These are phyloP conservation scores for Neurospora sublineolata DNA, from an alignment of 495 filamentous ascomycete genomes.

Conservation along the genomic window DNA sequence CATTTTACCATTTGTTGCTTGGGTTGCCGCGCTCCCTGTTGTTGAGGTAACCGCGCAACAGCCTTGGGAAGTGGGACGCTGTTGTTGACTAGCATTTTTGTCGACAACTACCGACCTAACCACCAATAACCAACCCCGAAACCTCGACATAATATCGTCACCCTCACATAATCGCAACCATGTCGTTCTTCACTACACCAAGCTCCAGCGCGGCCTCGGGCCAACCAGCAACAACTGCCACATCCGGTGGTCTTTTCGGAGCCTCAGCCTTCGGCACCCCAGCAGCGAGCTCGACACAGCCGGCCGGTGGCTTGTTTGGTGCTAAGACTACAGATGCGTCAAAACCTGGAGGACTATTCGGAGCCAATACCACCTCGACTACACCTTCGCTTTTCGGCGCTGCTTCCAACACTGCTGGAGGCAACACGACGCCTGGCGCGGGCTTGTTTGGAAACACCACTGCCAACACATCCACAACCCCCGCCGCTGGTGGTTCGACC, in stretches of 20 bases:
- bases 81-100: neutral
- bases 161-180: slow-evolving; percentile 4
- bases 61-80: neutral
- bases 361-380: slow-evolving; percentile 13
- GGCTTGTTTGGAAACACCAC: slow-evolving; percentile 18
- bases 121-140: neutral
- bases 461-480: slow-evolving; percentile 6
- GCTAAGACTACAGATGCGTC: slow-evolving; percentile 18
- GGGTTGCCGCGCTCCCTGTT: neutral
- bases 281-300: slow-evolving; percentile 18
- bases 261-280: slow-evolving; percentile 20
- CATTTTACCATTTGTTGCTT: neutral
- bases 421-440: slow-evolving; percentile 1
- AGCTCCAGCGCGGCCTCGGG: slow-evolving; percentile 25
- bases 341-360: slow-evolving; percentile 19
- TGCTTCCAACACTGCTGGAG: slow-evolving; percentile 11
- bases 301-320: slow-evolving; percentile 39
- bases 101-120: neutral
- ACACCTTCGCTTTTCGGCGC: slow-evolving; percentile 11
- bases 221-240: slow-evolving; percentile 28
- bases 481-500: slow-evolving; percentile 1
- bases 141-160: neutral
- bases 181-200: slow-evolving; percentile 31
- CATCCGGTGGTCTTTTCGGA: slow-evolving; percentile 31
- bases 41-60: neutral